Evolutionary conservation across 768 basidiomycete genomes (phyloP), one percentile per base, ranked within the genome.

Genomic region (Boletus tomentosulus): DNA sequence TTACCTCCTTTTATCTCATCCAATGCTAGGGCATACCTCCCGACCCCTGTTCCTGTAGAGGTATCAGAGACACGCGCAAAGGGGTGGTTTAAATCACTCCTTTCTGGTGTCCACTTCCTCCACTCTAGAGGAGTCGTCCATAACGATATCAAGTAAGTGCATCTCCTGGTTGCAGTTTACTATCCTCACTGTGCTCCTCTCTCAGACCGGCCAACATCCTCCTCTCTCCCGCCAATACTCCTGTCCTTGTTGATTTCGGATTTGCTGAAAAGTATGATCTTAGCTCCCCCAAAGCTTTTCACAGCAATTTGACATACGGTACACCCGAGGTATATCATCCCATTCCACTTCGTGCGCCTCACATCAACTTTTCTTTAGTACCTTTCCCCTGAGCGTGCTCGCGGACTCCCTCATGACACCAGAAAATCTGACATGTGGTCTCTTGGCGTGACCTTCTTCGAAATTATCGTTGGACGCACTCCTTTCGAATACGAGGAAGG

Each of bases 231-330:
- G 78, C 85, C 58, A 86, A 86, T 62, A 74, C 93, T 1, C 92
- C 93, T 1, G 88, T 97, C 3, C 81, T 98, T 4, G 88, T 97
- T 35, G 97, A 98, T 70, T 99, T 97, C 63, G 96, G 97, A 1
- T 99, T 98, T 62, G 92, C 96, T 2, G 90, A 96, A 64, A 83
- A 83, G 59, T 94, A 94, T 65, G 86, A 91, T 58, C 63, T 79
- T 41, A 68, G 73, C 1, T 81, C 84, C 0, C 67, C 74, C 16
- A 82, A 81, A 19, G 85, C 88, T 1, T 92, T 93, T 74, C 83
- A 85, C 58, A 89, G 87, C 61, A 89, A 89, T 62, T 78, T 92
- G 44, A 82, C 89, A 1, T 90, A 90, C 65, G 96, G 94, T 6
- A 98, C 95, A 4, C 93, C 94, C 27, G 93, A 96, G 76, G 89